phyloP scores from a whole-genome alignment of 83 land plant genomes.

The Diphasiastrum complanatum region DNA sequence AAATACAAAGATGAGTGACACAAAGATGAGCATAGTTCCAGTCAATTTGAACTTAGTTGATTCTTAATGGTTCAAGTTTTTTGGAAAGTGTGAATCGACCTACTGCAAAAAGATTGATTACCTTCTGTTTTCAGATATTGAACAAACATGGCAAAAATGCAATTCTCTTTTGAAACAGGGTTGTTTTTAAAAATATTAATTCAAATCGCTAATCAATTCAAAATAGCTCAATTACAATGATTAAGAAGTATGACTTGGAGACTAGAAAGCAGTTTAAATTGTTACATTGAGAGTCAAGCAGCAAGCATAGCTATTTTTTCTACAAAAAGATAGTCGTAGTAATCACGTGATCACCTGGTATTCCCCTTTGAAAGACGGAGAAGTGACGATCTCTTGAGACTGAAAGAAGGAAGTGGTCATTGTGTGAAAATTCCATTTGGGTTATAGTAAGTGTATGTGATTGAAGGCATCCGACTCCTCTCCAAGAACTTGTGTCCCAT shows the following conservation, averaged over 20 bases:
- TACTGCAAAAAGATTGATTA: too few species aligned
- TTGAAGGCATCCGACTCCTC: constrained; percentile 60
- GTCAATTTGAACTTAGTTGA: constrained; percentile 1
- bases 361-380: constrained; percentile 44
- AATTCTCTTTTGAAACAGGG: too few species aligned
- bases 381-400: constrained; percentile 95
- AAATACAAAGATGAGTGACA: neutral
- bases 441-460: constrained; percentile 86
- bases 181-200: too few species aligned
- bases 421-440: constrained; percentile 78
- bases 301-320: too few species aligned
- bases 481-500: constrained; percentile 86
- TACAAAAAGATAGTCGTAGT: neutral
- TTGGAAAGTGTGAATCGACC: too few species aligned
- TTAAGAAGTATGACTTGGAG: too few species aligned
- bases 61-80: neutral
- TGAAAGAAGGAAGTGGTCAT: constrained; percentile 62
- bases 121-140: too few species aligned
- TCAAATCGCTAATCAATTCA: too few species aligned
- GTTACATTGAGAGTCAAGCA: neutral
- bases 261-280: too few species aligned
- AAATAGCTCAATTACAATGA: too few species aligned
- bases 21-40: neutral
- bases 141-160: too few species aligned
- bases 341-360: neutral